Evolutionary conservation across 768 basidiomycete species (phyloP).

Genomic region (Mycena epipterygia): DNA sequence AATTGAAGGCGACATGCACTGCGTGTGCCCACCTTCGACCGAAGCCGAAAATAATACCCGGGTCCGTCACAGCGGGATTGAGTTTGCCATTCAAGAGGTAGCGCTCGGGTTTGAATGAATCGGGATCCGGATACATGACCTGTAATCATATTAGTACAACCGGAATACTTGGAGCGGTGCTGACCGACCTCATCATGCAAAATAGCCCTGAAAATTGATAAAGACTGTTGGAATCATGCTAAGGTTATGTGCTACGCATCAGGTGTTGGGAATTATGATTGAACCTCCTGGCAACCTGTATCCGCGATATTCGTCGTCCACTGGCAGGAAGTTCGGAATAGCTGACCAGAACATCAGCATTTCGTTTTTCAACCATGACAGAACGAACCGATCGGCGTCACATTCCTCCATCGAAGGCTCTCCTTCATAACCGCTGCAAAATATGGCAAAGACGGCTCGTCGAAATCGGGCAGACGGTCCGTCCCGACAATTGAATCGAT

Average conservation of each 20-base stretch:
- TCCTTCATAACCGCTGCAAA: slow-evolving; percentile 54
- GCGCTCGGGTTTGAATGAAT: slow-evolving; percentile 47
- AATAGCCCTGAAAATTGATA: slow-evolving; percentile 14
- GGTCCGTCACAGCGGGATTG: slow-evolving; percentile 5
- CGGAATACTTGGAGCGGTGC: too few species aligned
- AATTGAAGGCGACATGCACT: too few species aligned
- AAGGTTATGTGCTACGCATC: slow-evolving; percentile 34
- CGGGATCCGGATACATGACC: slow-evolving; percentile 45
- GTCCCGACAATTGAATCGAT: too few species aligned
- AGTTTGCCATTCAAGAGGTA: slow-evolving; percentile 33
- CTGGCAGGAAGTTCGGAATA: slow-evolving; percentile 20
- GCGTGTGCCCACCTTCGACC: too few species aligned
- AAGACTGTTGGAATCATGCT: neutral
- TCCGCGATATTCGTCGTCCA: slow-evolving; percentile 45
- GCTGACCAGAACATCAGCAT: neutral
- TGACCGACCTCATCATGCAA: slow-evolving; percentile 29
- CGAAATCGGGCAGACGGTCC: slow-evolving; percentile 52
- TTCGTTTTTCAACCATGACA: neutral
- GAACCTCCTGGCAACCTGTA: slow-evolving; percentile 47
- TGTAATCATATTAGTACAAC: neutral
- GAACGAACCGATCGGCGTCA: slow-evolving; percentile 50
- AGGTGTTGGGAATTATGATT: slow-evolving; percentile 45
- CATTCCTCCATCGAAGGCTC: slow-evolving; percentile 50
- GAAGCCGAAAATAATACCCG: slow-evolving; percentile 25
- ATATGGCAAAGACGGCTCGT: slow-evolving; percentile 50